Evolutionary conservation across 2,329 filamentous ascomycete genomes (phyloP).

Genomic region (Penicillium digitatum): DNA sequence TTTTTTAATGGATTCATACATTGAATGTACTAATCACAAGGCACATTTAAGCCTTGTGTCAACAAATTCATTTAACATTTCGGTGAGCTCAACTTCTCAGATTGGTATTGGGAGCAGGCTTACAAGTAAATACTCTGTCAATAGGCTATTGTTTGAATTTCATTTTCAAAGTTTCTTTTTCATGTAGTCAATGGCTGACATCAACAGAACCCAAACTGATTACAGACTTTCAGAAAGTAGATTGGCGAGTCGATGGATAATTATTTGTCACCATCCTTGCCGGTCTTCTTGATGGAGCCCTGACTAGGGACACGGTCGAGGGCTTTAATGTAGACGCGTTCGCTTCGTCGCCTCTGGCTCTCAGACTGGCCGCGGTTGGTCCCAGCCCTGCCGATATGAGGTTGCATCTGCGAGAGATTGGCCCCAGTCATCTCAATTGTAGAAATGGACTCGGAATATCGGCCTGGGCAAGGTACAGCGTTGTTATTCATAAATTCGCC

Average conservation of each 20-base stretch:
- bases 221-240: background rate
- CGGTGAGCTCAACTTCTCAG: background rate
- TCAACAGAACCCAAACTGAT: background rate
- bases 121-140: background rate
- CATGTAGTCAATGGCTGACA: background rate
- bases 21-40: background rate
- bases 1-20: background rate
- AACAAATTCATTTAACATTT: background rate
- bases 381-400: background rate
- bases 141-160: too few species aligned
- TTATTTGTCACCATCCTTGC: background rate
- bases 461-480: rapidly evolving
- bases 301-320: background rate
- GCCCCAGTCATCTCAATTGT: background rate
- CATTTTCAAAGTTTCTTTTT: background rate
- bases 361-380: constrained; percentile 9
- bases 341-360: constrained; percentile 9
- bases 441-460: background rate
- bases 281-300: constrained; percentile 7
- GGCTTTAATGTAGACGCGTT: background rate
- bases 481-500: too few species aligned
- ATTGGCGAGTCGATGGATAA: background rate
- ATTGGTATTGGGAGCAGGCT: background rate
- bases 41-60: background rate
- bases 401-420: background rate